Conservation (phyloP, 345 rosid genomes). For the Linum lewisii region DNA sequence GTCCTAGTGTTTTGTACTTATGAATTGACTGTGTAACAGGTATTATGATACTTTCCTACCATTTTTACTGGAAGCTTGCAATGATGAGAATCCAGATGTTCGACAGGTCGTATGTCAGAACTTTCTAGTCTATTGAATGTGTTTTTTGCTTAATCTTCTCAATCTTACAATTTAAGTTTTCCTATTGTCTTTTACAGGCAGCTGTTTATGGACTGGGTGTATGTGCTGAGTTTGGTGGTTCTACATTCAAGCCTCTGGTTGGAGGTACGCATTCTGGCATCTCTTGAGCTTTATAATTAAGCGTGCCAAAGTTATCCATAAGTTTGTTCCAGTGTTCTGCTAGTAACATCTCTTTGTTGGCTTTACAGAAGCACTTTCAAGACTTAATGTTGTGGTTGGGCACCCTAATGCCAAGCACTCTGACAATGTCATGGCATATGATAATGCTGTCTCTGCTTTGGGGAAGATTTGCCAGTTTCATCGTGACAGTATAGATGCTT, state of each 20-base stretch:
- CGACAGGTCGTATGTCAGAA: slow-evolving; percentile 55
- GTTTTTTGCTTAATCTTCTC: slow-evolving; percentile 2
- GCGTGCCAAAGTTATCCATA: neutral
- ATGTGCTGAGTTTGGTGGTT: slow-evolving; percentile 97
- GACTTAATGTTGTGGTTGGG: slow-evolving; percentile 77
- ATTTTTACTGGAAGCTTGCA: slow-evolving; percentile 96
- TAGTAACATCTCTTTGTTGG: slow-evolving; percentile 18
- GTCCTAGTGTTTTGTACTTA: neutral
- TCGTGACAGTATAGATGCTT: slow-evolving; percentile 76
- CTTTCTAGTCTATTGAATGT: slow-evolving; percentile 1
- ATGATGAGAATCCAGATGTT: slow-evolving; percentile 85
- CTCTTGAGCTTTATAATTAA: neutral
- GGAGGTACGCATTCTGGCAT: slow-evolving; percentile 51
- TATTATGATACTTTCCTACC: slow-evolving; percentile 96
- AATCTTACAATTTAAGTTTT: slow-evolving; percentile 7
- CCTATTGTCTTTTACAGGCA: slow-evolving; percentile 45
- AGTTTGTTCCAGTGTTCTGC: neutral
- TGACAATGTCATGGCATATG: slow-evolving; percentile 94
- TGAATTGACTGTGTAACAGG: slow-evolving; percentile 27
- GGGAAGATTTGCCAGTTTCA: slow-evolving; percentile 94
- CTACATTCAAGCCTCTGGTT: slow-evolving; percentile 81
- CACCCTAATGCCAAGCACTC: slow-evolving; percentile 72
- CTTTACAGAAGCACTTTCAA: slow-evolving; percentile 84
- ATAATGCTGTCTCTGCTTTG: slow-evolving; percentile 97
- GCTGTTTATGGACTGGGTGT: slow-evolving; percentile 99